Conservation (phyloP, 23 red algal species). For the Chondrus crispus region DNA sequence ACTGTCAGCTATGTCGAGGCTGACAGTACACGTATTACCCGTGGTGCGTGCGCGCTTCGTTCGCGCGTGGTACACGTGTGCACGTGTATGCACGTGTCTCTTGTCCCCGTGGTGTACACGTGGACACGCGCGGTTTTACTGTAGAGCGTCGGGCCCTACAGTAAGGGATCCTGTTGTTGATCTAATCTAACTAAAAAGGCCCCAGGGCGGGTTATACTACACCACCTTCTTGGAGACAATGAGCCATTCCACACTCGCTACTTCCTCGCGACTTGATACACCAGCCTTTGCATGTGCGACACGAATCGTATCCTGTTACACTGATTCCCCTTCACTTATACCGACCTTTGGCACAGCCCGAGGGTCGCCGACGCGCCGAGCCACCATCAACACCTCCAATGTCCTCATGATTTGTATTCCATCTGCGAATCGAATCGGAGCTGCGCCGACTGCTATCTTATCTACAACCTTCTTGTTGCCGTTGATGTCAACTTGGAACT, state of each 20-base stretch:
- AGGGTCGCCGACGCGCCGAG: slow-evolving; percentile 29
- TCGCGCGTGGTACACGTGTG: too few species aligned
- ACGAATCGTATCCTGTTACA: slow-evolving; percentile 16
- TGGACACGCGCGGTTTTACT: too few species aligned
- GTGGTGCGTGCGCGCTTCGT: too few species aligned
- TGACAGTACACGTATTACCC: too few species aligned
- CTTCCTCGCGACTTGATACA: slow-evolving; percentile 24
- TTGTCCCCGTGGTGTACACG: too few species aligned
- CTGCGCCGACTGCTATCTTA: slow-evolving; percentile 52
- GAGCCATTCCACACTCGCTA: slow-evolving; percentile 49
- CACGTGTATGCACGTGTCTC: too few species aligned
- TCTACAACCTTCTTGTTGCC: slow-evolving; percentile 47
- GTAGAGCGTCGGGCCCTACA: too few species aligned
- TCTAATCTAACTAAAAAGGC: too few species aligned
- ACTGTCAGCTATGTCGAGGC: too few species aligned
- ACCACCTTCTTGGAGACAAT: slow-evolving; percentile 23
- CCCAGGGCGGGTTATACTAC: too few species aligned
- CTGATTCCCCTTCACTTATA: slow-evolving; percentile 40
- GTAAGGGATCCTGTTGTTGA: too few species aligned
- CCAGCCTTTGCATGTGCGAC: slow-evolving; percentile 49
- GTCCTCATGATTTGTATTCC: neutral
- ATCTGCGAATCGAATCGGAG: slow-evolving; percentile 40
- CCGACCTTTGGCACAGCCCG: slow-evolving; percentile 58
- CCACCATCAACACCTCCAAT: slow-evolving; percentile 50
- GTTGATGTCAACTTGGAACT: slow-evolving; percentile 40